A percentile compares a stretch with the other conserved stretches of the same genome.
phyloP scores from a whole-genome alignment of 345 rosid genomes.

The Luvunga scandens region DNA sequence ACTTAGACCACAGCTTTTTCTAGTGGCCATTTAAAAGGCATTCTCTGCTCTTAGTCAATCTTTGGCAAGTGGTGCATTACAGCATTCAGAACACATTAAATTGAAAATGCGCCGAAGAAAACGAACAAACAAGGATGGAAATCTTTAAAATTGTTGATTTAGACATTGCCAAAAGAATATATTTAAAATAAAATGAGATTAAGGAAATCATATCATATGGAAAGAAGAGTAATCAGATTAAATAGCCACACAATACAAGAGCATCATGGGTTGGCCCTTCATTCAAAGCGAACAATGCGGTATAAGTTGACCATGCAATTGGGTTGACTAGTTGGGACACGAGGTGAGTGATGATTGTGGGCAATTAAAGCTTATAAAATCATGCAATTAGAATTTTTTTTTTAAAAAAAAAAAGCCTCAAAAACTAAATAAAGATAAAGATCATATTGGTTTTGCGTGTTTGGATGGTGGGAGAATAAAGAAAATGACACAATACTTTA shows the following conservation, averaged over 20 bases:
- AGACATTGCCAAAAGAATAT: background rate
- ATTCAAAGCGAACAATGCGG: background rate
- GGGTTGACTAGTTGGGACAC: background rate
- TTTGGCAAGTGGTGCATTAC: constrained; percentile 12
- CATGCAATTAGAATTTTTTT: background rate
- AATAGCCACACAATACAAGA: background rate
- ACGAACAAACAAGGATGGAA: background rate
- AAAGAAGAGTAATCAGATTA: background rate
- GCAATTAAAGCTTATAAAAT: background rate
- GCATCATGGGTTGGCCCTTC: background rate
- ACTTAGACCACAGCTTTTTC: constrained; percentile 1
- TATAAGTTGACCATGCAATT: constrained; percentile 6
- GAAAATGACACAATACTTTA: constrained; percentile 9
- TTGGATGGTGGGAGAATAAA: constrained; percentile 7
- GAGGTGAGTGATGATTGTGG: background rate
- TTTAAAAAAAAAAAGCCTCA: background rate
- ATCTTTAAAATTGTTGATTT: background rate
- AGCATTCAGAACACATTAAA: background rate
- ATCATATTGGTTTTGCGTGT: background rate
- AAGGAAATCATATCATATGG: background rate
- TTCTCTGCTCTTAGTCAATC: constrained; percentile 3
- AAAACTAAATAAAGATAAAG: background rate
- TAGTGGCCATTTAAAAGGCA: background rate
- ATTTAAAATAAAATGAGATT: too few species aligned
- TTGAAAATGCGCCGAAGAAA: background rate